These are phyloP conservation scores for Tetraselmis chui DNA, from an alignment of 139 green algal genomes.

Conservation along the genomic window DNA sequence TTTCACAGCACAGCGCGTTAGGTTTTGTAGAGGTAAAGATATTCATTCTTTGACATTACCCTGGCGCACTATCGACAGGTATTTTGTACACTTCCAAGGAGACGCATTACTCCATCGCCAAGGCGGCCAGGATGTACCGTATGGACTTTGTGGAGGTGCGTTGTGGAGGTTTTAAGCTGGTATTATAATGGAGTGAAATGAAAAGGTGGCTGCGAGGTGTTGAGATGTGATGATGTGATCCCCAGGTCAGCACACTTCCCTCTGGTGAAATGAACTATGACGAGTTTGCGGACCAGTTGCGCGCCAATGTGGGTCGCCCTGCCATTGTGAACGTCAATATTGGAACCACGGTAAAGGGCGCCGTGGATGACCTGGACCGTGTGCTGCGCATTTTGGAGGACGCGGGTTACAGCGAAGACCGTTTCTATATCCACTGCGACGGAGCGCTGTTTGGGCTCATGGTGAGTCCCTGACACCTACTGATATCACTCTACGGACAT, in stretches of 20 bases:
- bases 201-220: too few relatives aligned
- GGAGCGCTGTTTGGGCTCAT: conserved; percentile 84
- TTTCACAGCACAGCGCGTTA: too few relatives aligned
- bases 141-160: conserved; percentile 83
- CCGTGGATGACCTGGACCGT: conserved; percentile 67
- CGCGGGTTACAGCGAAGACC: conserved; percentile 75
- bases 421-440: conserved; percentile 98
- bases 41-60: too few relatives aligned
- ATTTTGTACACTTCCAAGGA: conserved; percentile 86
- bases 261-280: conserved; percentile 93
- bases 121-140: conserved; percentile 92
- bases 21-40: too few relatives aligned
- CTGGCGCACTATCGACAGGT: too few relatives aligned
- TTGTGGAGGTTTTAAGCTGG: too few relatives aligned
- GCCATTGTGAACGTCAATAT: conserved; percentile 99
- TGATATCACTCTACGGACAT: too few relatives aligned
- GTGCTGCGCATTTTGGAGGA: conserved; percentile 49
- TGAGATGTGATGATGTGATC: too few relatives aligned
- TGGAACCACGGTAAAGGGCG: conserved; percentile 88
- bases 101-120: conserved; percentile 95
- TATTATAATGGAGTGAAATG: too few relatives aligned
- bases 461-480: conserved; percentile 26
- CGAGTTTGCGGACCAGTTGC: conserved; percentile 52
- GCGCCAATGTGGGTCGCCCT: conserved; percentile 55
- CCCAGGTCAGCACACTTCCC: conserved; percentile 46